Evolutionary conservation across 169 alveolate species (phyloP), one percentile per base, ranked within the genome.

Genomic region (Eimeria falciformis): DNA sequence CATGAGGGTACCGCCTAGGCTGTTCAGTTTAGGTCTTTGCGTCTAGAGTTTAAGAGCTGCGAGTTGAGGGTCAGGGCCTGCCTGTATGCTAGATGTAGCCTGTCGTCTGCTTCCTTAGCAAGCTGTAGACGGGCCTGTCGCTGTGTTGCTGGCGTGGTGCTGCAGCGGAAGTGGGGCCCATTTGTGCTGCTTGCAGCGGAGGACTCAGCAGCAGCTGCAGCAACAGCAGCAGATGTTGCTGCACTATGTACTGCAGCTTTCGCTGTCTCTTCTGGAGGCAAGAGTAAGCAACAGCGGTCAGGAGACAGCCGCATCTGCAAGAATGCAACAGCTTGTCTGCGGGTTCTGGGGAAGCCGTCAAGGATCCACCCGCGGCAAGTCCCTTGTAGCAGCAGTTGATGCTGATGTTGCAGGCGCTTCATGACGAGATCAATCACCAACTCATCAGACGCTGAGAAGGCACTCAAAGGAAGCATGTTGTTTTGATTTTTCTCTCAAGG

Each of bases 331-430:
- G 98, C 97, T 93, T 97, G 96, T 17, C 93, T 95, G 88, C 97
- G 92, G 14, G 98, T 97, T 86, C 97, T 93, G 18, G 99, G 99
- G 90, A 96, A 96, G 56, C 99, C 99, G 84, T 97, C 98, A 23
- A 97, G 94, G 56, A 97, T 95, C 96, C 97, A 97, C 37, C 96
- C 96, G 56, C 94, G 90, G 56, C 95, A 90, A 55, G 95, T 97
- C 37, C 27, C 21, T 29, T 69, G 68, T 83, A 91, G 94, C 95
- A 97, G 62, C 95, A 90, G 79, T 94, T 94, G 47, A 93, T 94
- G 83, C 58, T 71, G 58, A 5, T 14, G 73, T 18, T 75, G 85
- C 85, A 21, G 85, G 45, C 45, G 85, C 66, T 75, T 45, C 65
- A 75, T 2, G 23, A 96, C 96, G 18, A 96, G 87, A 47, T 96